Percentiles rank a stretch among this genome's conserved stretches.
Evolutionary conservation across 2,329 filamentous ascomycete genomes (phyloP).

Genomic region (Mariannaea elegans): DNA sequence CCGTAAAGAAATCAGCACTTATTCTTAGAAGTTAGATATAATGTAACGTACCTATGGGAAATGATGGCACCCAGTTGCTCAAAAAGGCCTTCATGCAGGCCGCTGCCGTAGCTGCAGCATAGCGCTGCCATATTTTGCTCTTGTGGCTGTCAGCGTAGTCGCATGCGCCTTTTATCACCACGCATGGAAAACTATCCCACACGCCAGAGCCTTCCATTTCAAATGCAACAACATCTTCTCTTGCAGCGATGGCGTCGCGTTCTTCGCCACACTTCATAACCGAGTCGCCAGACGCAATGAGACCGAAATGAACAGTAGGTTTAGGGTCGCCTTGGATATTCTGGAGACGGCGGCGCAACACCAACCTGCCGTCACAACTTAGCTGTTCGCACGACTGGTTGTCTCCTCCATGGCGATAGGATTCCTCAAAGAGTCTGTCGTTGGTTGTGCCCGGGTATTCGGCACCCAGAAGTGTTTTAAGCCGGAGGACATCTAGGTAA

Average conservation of each 20-base stretch:
- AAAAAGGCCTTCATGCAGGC: constrained; percentile 21
- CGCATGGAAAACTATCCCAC: constrained; percentile 43
- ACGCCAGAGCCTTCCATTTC: constrained; percentile 48
- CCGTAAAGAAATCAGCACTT: too few species aligned
- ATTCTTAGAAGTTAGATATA: too few species aligned
- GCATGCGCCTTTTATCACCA: constrained; percentile 49
- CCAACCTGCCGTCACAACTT: neutral
- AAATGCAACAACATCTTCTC: constrained; percentile 41
- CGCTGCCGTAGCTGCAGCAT: constrained; percentile 25
- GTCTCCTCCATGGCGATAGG: neutral
- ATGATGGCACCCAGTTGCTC: neutral
- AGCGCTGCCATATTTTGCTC: constrained; percentile 26
- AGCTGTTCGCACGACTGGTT: neutral
- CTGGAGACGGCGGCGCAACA: neutral
- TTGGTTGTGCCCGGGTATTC: neutral
- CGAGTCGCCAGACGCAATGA: constrained; percentile 48
- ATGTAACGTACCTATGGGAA: neutral
- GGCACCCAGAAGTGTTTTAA: neutral
- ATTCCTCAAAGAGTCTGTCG: neutral
- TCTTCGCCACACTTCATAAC: constrained; percentile 49
- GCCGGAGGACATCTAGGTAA: neutral
- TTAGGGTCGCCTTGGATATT: neutral
- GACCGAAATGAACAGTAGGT: constrained; percentile 40
- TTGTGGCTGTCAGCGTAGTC: constrained; percentile 53
- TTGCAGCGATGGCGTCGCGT: constrained; percentile 46